Conservation (phyloP, 2,329 filamentous ascomycete species). For the Aspergillus sojae region DNA sequence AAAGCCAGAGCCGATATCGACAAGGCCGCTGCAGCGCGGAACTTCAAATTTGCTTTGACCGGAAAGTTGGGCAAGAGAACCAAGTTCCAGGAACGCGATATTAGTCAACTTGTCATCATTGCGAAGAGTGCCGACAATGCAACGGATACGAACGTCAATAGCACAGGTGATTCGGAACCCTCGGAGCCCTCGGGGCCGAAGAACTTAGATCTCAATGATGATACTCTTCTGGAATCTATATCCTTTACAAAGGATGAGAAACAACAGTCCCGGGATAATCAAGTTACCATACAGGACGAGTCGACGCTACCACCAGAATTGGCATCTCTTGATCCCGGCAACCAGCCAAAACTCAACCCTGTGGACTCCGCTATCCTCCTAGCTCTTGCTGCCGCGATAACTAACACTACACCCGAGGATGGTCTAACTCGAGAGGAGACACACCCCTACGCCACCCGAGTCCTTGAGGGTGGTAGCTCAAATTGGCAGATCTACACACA, state of each 20-base stretch:
- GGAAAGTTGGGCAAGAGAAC: slow-evolving; percentile 75
- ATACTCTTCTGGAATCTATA: slow-evolving; percentile 87
- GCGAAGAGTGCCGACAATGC: slow-evolving; percentile 68
- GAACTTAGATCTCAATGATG: slow-evolving; percentile 81
- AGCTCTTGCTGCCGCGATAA: slow-evolving; percentile 77
- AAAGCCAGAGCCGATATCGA: slow-evolving; percentile 73
- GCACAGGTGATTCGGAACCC: slow-evolving; percentile 28
- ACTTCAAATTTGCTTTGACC: slow-evolving; percentile 79
- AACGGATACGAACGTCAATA: slow-evolving; percentile 16
- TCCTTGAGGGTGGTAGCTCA: slow-evolving; percentile 82
- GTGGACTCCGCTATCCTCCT: slow-evolving; percentile 90
- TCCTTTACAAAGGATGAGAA: slow-evolving; percentile 66
- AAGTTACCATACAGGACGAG: slow-evolving; percentile 43
- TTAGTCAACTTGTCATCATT: slow-evolving; percentile 87
- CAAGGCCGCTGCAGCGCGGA: slow-evolving; percentile 66
- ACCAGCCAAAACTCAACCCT: slow-evolving; percentile 79
- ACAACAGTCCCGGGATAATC: slow-evolving; percentile 42
- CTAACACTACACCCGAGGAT: slow-evolving; percentile 82
- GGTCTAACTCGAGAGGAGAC: slow-evolving; percentile 92
- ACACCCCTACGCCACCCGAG: slow-evolving; percentile 83
- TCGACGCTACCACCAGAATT: slow-evolving; percentile 63
- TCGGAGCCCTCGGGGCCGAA: slow-evolving; percentile 58
- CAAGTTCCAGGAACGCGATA: slow-evolving; percentile 48
- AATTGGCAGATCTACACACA: slow-evolving; percentile 99
- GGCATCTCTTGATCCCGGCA: slow-evolving; percentile 68